Base-by-base conservation (phyloP, 495 filamentous ascomycete species). In the Neurospora tetrasperma region DNA sequence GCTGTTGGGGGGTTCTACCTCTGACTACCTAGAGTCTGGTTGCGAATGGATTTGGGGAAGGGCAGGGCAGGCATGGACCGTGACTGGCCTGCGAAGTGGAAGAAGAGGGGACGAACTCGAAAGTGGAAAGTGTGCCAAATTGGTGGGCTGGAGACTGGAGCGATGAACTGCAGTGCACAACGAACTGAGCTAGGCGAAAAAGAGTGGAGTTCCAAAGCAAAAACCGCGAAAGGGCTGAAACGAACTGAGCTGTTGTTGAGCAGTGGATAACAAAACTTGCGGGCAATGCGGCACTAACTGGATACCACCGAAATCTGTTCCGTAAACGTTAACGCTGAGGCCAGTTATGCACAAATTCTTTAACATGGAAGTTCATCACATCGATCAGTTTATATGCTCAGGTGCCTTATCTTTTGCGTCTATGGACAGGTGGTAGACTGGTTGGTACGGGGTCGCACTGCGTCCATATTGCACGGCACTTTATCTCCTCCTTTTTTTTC, bases 61-160 rank as follows among this genome's bases (percentile, higher is more conserved):
- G 54, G 54, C 27, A 31, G 27, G 27, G 27, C 27, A 31, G 27
- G 27, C 54, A 62, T 62, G 54, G 54, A 66, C 54, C 54, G 54
- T 66, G 54, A 66, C 54, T 35, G 54, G 54, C 54, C 54, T 62
- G 12, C 54, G 12, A 54, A 31, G 27, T 31, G 27, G 27, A 31
- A 62, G 54, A 66, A 66, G 54, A 66, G 54, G 54, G 54, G 54
- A 66, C 54, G 54, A 38, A 66, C 54, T 66, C 14, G 27, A 62
- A 18, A 62, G 54, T 62, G 54, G 54, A 62, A 62, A 38, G 35
- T 38, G 54, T 62, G 54, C 54, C 54, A 4, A 83, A 84, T 70
- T 84, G 86, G 35, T 62, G 54, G 54, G 54, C 54, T 62, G 14
- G 54, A 14, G 20, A 5, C 23, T 27, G 12, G 54, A 62, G 54